These are phyloP conservation scores for Sporothrix humicola DNA, from an alignment of 2,329 filamentous ascomycete genomes.

Conservation along the genomic window DNA sequence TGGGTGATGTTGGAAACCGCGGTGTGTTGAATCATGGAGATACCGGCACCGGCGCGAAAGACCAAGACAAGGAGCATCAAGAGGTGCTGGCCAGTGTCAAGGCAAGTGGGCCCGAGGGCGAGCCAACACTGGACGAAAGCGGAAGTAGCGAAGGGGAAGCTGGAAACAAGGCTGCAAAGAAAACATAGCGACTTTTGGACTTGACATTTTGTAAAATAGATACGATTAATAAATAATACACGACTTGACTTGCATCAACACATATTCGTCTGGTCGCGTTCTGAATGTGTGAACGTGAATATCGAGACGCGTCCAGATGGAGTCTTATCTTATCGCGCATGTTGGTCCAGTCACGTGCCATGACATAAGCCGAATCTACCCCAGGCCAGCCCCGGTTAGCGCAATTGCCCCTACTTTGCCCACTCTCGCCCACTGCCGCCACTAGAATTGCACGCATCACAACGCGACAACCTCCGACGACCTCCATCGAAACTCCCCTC, in stretches of 20 bases:
- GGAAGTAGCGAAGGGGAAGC: background rate
- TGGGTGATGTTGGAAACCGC: no score
- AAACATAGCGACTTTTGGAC: background rate
- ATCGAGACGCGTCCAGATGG: background rate
- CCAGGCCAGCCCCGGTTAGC: background rate
- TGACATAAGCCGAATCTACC: constrained; percentile 13
- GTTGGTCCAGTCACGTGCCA: background rate
- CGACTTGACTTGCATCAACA: background rate
- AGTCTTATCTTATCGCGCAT: background rate
- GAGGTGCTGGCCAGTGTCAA: constrained; percentile 42
- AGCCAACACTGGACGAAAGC: constrained; percentile 39
- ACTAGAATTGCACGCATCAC: constrained; percentile 15
- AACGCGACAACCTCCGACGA: constrained; percentile 2
- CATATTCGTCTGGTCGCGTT: background rate
- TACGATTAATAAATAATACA: constrained; percentile 3
- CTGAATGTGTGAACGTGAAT: background rate
- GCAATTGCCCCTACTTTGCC: background rate
- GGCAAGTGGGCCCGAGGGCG: constrained; percentile 41
- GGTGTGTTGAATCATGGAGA: no score
- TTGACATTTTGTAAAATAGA: background rate
- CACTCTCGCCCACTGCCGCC: constrained; percentile 10
- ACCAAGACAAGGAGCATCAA: constrained; percentile 28
- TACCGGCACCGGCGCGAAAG: background rate
- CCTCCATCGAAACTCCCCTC: constrained; percentile 33
- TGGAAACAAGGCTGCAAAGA: background rate